phyloP scores from a whole-genome alignment of 1,284 basidiomycete species.

The Rhodofomes roseus region DNA sequence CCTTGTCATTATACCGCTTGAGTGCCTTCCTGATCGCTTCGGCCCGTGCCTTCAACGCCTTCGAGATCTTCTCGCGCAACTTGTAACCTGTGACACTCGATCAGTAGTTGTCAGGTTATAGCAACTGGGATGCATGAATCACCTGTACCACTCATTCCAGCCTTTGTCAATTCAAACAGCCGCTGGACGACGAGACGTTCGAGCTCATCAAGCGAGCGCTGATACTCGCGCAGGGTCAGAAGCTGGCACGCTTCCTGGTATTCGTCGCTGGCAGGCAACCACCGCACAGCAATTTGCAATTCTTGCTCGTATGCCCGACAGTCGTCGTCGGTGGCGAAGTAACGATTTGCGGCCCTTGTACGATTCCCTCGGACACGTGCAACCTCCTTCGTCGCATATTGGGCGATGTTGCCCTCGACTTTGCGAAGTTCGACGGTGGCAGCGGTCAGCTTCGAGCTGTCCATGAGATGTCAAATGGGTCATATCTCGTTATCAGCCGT shows the following conservation, averaged over 20 bases:
- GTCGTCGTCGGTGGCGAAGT: too few species aligned
- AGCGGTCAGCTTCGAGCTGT: too few species aligned
- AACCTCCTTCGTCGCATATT: too few species aligned
- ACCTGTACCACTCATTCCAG: conserved; percentile 20
- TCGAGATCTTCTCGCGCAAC: conserved; percentile 9
- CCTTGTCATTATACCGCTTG: conserved; percentile 3
- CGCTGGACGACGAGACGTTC: conserved; percentile 22
- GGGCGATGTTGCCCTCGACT: too few species aligned
- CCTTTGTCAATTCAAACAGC: conserved; percentile 23
- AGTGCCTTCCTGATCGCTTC: conserved; percentile 8
- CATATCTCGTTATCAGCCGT: neutral
- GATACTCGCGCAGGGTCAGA: conserved; percentile 13
- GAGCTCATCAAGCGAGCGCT: conserved; percentile 16
- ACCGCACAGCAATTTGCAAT: too few species aligned
- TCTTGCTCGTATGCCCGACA: too few species aligned
- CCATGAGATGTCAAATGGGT: too few species aligned
- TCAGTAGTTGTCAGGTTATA: neutral
- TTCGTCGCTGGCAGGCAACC: neutral
- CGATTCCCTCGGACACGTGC: too few species aligned
- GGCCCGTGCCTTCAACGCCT: conserved; percentile 5
- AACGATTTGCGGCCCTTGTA: too few species aligned
- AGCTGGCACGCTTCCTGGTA: too few species aligned
- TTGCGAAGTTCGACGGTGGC: too few species aligned
- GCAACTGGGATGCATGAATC: neutral
- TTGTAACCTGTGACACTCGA: conserved; percentile 8